These are phyloP conservation scores for Vitellaria paradoxa DNA, from an alignment of 179 eudicot species.

Conservation along the genomic window DNA sequence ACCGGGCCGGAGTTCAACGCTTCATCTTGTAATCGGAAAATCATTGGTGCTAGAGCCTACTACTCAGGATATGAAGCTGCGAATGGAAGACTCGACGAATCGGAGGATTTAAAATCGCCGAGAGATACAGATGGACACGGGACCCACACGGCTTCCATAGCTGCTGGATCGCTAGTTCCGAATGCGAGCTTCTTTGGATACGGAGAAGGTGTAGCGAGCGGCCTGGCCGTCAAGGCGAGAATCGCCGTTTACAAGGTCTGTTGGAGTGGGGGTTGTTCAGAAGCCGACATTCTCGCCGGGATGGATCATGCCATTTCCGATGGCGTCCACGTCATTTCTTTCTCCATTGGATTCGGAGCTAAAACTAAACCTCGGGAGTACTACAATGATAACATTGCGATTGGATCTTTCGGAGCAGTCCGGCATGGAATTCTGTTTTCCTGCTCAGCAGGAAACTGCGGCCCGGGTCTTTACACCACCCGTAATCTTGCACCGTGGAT, in stretches of 20 bases:
- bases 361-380: constrained; percentile 48
- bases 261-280: constrained; percentile 30
- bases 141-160: constrained; percentile 89
- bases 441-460: constrained; percentile 88
- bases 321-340: too few species aligned
- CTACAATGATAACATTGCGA: constrained; percentile 69
- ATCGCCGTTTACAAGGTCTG: too few species aligned
- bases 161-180: constrained; percentile 70
- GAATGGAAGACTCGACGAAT: constrained; percentile 33
- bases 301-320: constrained; percentile 43
- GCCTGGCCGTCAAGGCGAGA: too few species aligned
- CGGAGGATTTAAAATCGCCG: constrained; percentile 57
- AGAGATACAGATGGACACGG: constrained; percentile 95
- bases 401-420: constrained; percentile 74
- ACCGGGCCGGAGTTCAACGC: constrained; percentile 47
- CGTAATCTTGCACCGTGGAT: constrained; percentile 94
- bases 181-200: constrained; percentile 61
- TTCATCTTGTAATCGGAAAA: constrained; percentile 19
- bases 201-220: constrained; percentile 48
- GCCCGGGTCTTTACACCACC: constrained; percentile 66
- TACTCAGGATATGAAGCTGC: constrained; percentile 54
- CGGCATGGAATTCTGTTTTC: constrained; percentile 48
- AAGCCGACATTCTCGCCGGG: constrained; percentile 79
- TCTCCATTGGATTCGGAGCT: constrained; percentile 31
- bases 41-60: constrained; percentile 63